phyloP scores from a whole-genome alignment of 257 asterid genomes.

The Nicotiana benthamiana region DNA sequence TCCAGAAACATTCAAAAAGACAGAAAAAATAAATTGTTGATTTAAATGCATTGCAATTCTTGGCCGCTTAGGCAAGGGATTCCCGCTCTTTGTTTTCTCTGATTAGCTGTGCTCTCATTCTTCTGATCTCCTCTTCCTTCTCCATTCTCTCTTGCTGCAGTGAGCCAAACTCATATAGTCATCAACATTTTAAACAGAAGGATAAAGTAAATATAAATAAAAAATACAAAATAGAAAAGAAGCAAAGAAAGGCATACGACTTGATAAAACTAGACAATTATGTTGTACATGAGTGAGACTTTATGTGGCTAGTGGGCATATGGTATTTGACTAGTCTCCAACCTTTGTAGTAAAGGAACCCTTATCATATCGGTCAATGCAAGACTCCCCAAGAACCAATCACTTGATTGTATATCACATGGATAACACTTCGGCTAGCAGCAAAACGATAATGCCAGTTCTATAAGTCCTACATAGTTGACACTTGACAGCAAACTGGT shows the following conservation, averaged over 20 bases:
- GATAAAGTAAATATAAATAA: neutral
- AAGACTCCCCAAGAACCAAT: neutral
- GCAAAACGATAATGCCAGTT: neutral
- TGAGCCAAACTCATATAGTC: neutral
- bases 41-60: constrained; percentile 4
- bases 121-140: constrained; percentile 55
- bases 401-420: neutral
- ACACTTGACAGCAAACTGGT: neutral
- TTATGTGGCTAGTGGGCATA: neutral
- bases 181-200: neutral
- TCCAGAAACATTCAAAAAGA: constrained; percentile 1
- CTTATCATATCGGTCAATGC: neutral
- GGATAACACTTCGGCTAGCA: neutral
- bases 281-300: too few relatives aligned
- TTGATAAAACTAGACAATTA: neutral
- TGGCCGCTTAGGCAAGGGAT: constrained; percentile 39
- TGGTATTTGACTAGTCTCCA: neutral
- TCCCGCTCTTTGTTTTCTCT: constrained; percentile 43
- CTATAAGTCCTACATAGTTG: neutral
- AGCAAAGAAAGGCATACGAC: neutral
- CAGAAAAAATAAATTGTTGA: constrained; percentile 8
- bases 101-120: constrained; percentile 46
- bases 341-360: neutral
- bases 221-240: too few relatives aligned
- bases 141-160: constrained; percentile 61